These are phyloP conservation scores for Venturia effusa DNA, from an alignment of 2,329 filamentous ascomycete species.

Conservation along the genomic window DNA sequence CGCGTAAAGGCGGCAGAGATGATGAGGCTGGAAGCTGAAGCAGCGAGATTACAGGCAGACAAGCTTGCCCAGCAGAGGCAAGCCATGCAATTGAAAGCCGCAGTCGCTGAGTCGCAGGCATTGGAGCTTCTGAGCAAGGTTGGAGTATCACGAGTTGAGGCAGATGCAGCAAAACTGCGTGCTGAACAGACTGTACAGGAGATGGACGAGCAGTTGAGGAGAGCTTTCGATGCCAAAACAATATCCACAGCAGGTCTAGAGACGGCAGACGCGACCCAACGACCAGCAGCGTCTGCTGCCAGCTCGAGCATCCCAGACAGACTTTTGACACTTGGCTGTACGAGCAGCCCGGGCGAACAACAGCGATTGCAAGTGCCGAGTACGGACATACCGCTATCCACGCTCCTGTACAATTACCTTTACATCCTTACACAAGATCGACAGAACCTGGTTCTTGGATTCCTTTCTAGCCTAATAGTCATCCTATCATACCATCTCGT, in stretches of 20 bases:
- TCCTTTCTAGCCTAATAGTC: conserved; percentile 33
- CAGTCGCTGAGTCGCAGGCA: conserved; percentile 17
- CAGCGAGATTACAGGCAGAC: neutral
- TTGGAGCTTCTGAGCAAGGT: conserved; percentile 17
- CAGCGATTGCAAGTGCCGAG: neutral
- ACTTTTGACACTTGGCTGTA: neutral
- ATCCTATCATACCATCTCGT: conserved; percentile 21
- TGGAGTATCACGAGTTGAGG: neutral
- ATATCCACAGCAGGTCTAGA: neutral
- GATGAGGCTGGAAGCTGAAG: neutral
- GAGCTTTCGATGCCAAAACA: neutral
- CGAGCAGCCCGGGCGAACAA: neutral
- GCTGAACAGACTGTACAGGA: neutral
- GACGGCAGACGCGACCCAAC: neutral
- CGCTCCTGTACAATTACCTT: conserved; percentile 43
- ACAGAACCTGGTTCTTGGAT: conserved; percentile 40
- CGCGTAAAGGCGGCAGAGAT: conserved; percentile 5
- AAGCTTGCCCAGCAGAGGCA: conserved; percentile 14
- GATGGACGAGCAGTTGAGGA: neutral
- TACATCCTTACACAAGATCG: conserved; percentile 40
- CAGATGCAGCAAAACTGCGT: neutral
- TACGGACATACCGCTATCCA: conserved; percentile 39
- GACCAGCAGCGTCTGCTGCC: neutral
- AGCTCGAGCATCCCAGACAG: neutral
- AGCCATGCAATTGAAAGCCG: conserved; percentile 18